Evolutionary conservation across 495 filamentous ascomycete species (phyloP).

Genomic region (Penicillium flavigenum): DNA sequence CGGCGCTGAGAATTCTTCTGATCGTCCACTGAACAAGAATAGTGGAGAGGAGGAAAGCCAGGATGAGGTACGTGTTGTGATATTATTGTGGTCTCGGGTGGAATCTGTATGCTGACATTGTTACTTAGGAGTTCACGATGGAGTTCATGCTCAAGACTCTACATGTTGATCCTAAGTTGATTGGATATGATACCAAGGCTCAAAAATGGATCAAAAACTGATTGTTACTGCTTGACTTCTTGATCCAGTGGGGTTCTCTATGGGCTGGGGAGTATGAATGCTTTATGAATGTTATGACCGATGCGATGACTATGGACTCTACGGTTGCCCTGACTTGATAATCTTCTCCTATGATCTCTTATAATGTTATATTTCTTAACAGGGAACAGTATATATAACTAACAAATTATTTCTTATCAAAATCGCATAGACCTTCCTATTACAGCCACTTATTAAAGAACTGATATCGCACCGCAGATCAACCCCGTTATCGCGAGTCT

Average conservation of each 20-base stretch:
- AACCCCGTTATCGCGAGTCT: conserved; percentile 15
- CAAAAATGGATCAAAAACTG: conserved; percentile 53
- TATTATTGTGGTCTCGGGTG: background rate
- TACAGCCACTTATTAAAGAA: background rate
- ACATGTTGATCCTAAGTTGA: conserved; percentile 61
- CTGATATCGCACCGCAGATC: conserved; percentile 12
- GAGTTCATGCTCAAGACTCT: conserved; percentile 67
- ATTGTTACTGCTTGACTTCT: background rate
- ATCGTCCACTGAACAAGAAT: conserved; percentile 22
- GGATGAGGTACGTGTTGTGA: conserved; percentile 37
- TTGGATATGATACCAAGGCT: conserved; percentile 58
- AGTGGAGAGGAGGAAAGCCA: conserved; percentile 28
- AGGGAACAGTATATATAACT: background rate
- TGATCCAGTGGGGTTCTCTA: background rate
- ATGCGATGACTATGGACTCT: background rate
- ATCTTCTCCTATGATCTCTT: background rate
- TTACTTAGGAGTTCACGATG: conserved; percentile 62
- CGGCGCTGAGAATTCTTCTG: conserved; percentile 23
- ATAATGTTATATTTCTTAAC: background rate
- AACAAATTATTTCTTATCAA: conserved; percentile 4
- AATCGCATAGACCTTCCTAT: conserved; percentile 26
- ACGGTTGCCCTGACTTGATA: background rate
- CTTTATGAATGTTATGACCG: background rate
- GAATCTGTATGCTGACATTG: background rate
- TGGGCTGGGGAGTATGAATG: background rate